These are phyloP conservation scores for Coemansia sp. DNA, from an alignment of 192 early-diverging fungal genomes.

Conservation along the genomic window DNA sequence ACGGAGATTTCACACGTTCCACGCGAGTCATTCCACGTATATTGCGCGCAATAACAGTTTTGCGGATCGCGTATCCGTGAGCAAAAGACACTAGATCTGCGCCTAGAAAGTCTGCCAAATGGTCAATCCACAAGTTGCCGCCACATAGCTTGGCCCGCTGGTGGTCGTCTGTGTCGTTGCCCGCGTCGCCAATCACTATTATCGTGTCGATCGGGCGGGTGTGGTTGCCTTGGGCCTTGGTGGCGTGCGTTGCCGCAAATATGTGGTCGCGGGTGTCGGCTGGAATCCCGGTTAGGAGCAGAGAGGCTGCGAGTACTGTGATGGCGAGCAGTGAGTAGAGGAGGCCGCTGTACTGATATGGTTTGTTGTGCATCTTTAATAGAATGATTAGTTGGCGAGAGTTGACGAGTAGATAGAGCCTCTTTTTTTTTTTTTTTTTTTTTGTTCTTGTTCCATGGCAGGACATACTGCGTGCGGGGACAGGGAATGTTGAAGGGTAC, in stretches of 20 bases:
- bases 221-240: neutral
- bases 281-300: constrained; percentile 3
- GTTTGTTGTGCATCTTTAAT: too few species aligned
- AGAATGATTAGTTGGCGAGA: too few species aligned
- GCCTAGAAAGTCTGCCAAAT: constrained; percentile 21
- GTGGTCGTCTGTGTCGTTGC: constrained; percentile 13
- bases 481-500: too few species aligned
- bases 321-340: neutral
- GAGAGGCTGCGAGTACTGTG: neutral
- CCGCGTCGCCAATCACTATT: constrained; percentile 22
- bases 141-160: constrained; percentile 23
- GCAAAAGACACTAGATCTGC: constrained; percentile 22
- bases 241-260: constrained; percentile 7
- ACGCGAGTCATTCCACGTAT: neutral
- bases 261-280: constrained; percentile 1
- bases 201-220: constrained; percentile 13
- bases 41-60: neutral
- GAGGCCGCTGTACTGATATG: neutral
- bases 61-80: constrained; percentile 14
- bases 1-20: constrained; percentile 9
- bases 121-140: constrained; percentile 33
- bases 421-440: too few species aligned
- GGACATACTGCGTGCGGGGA: too few species aligned
- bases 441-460: too few species aligned
- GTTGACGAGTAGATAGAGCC: too few species aligned